Evolutionary conservation across 2,329 filamentous ascomycete species (phyloP).

Genomic region (Xylaria digitata): DNA sequence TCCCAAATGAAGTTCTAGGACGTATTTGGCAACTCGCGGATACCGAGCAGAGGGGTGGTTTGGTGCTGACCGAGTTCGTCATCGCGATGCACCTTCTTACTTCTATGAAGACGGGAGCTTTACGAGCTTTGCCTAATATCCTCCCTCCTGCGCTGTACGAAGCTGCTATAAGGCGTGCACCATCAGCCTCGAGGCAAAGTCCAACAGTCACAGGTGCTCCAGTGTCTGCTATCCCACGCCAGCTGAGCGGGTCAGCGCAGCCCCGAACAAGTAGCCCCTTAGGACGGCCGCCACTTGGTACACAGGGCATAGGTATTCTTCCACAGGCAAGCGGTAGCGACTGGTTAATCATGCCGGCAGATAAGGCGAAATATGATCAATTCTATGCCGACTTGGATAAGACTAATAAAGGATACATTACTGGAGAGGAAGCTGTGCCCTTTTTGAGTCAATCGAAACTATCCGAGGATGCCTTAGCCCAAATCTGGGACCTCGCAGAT

Average conservation of each 20-base stretch:
- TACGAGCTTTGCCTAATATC: conserved; percentile 81
- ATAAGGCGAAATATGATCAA: conserved; percentile 88
- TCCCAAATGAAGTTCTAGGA: conserved; percentile 91
- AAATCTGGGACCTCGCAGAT: conserved; percentile 97
- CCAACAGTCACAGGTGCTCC: conserved; percentile 64
- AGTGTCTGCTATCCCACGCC: conserved; percentile 79
- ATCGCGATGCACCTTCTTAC: conserved; percentile 98
- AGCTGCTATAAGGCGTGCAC: conserved; percentile 79
- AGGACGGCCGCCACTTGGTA: conserved; percentile 60
- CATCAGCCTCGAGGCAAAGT: conserved; percentile 59
- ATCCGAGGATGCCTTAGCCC: conserved; percentile 86
- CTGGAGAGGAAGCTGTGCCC: conserved; percentile 90
- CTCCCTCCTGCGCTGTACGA: conserved; percentile 91
- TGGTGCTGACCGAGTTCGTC: conserved; percentile 91
- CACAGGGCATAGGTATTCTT: conserved; percentile 54
- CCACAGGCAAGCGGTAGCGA: conserved; percentile 63
- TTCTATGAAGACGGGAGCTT: conserved; percentile 84
- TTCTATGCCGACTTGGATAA: conserved; percentile 89
- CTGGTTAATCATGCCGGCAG: conserved; percentile 84
- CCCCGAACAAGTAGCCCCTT: conserved; percentile 71
- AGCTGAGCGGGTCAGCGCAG: conserved; percentile 79
- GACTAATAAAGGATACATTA: conserved; percentile 82
- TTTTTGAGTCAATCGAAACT: conserved; percentile 95
- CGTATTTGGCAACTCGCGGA: conserved; percentile 96
- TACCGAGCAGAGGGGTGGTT: conserved; percentile 87